phyloP scores from a whole-genome alignment of 2,329 filamentous ascomycete species.

The Magnaporthiopsis rhizophila region DNA sequence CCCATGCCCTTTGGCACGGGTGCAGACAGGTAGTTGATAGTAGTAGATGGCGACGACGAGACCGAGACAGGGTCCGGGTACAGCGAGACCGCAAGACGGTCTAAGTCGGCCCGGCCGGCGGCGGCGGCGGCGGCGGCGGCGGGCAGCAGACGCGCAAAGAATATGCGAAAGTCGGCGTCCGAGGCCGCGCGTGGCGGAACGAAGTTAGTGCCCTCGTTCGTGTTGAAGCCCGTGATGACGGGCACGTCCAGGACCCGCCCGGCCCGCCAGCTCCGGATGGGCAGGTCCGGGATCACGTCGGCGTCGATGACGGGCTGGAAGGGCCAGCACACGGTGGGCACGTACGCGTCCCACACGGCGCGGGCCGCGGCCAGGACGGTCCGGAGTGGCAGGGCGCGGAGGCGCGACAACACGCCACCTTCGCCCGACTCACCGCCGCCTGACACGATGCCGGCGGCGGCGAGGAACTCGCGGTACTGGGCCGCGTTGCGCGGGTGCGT shows the following conservation, averaged over 20 bases:
- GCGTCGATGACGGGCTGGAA: constrained; percentile 62
- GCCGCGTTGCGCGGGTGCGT: constrained; percentile 48
- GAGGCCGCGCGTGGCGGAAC: constrained; percentile 41
- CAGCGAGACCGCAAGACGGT: constrained; percentile 40
- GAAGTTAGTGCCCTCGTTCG: constrained; percentile 61
- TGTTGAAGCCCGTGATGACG: constrained; percentile 62
- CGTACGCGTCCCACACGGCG: constrained; percentile 34
- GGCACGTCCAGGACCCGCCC: constrained; percentile 47
- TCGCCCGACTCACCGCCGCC: no score
- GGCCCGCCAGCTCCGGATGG: constrained; percentile 50
- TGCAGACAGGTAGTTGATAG: constrained; percentile 28
- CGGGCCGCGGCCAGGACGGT: constrained; percentile 33
- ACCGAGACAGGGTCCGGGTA: constrained; percentile 51
- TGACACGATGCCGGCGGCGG: constrained; percentile 26
- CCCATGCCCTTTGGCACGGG: constrained; percentile 33
- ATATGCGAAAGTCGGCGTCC: constrained; percentile 45
- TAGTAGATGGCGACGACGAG: background rate
- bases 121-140: constrained; percentile 35
- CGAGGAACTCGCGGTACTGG: constrained; percentile 48
- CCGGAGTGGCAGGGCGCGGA: constrained; percentile 35
- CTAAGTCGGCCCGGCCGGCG: constrained; percentile 42
- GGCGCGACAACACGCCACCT: constrained; percentile 34
- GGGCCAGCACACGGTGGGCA: constrained; percentile 44
- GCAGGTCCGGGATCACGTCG: constrained; percentile 47
- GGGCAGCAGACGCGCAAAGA: constrained; percentile 56